phyloP scores from a whole-genome alignment of 2,329 filamentous ascomycete genomes.

The Moelleriella libera region DNA sequence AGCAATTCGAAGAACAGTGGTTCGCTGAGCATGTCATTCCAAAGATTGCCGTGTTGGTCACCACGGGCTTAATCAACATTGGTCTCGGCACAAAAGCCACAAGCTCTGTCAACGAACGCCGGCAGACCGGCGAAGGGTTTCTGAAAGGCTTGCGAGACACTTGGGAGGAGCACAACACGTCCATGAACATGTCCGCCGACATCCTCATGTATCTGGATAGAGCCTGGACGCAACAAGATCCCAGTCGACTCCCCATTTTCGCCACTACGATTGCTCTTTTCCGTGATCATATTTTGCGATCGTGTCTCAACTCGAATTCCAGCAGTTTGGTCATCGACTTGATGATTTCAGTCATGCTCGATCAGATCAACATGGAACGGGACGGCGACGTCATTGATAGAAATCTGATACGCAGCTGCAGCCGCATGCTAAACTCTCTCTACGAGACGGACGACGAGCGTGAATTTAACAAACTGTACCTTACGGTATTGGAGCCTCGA shows the following conservation, averaged over 20 bases:
- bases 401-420: slow-evolving; percentile 65
- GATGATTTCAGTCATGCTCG: slow-evolving; percentile 68
- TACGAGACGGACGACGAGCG: slow-evolving; percentile 71
- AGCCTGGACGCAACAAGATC: slow-evolving; percentile 55
- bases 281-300: slow-evolving; percentile 68
- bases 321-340: slow-evolving; percentile 52
- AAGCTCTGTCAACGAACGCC: slow-evolving; percentile 62
- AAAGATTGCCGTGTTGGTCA: slow-evolving; percentile 56
- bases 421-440: slow-evolving; percentile 79
- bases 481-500: slow-evolving; percentile 65
- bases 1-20: slow-evolving; percentile 70
- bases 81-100: slow-evolving; percentile 41
- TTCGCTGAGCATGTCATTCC: slow-evolving; percentile 60
- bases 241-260: slow-evolving; percentile 64
- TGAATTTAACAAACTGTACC: slow-evolving; percentile 69
- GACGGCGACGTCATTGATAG: slow-evolving; percentile 82
- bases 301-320: slow-evolving; percentile 31
- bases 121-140: slow-evolving; percentile 71
- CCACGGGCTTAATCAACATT: slow-evolving; percentile 47
- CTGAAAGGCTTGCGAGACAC: slow-evolving; percentile 59
- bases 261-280: slow-evolving; percentile 76
- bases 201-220: slow-evolving; percentile 97
- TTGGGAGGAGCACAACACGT: slow-evolving; percentile 82
- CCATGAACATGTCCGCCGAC: slow-evolving; percentile 94
- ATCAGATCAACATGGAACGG: slow-evolving; percentile 85